Conservation (phyloP, 352 stramenopile genomes). For the Globisporangium camurandrum region DNA sequence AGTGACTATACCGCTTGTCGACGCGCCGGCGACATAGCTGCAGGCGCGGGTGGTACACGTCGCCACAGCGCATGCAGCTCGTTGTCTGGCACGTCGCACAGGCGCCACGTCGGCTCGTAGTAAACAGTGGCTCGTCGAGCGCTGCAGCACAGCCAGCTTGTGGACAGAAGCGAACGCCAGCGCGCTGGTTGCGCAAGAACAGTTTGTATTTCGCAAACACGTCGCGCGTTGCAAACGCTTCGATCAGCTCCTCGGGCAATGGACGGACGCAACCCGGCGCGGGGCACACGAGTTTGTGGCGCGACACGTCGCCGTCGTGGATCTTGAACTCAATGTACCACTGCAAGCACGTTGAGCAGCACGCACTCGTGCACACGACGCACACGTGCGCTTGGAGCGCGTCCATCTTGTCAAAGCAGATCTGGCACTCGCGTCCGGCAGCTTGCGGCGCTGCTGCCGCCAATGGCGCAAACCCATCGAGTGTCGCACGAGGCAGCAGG, state of each 20-base stretch:
- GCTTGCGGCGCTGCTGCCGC: conserved; percentile 16
- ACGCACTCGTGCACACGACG: conserved; percentile 27
- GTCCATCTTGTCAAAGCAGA: conserved; percentile 67
- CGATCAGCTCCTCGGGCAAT: conserved; percentile 41
- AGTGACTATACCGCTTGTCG: conserved; percentile 58
- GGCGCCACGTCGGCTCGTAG: conserved; percentile 28
- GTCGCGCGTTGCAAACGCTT: conserved; percentile 36
- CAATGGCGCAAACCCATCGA: conserved; percentile 19
- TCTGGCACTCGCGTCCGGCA: conserved; percentile 65
- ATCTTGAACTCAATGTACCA: conserved; percentile 79
- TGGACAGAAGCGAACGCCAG: conserved; percentile 67
- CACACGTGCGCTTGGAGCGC: conserved; percentile 38
- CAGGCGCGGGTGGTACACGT: conserved; percentile 43
- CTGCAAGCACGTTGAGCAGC: conserved; percentile 54
- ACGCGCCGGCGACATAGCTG: conserved; percentile 58
- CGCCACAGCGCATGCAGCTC: conserved; percentile 65
- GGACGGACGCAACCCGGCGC: conserved; percentile 43
- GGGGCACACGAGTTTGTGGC: conserved; percentile 66
- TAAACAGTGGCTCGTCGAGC: conserved; percentile 50
- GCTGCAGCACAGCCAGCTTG: conserved; percentile 49
- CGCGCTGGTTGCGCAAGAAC: conserved; percentile 57
- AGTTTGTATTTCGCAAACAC: conserved; percentile 57
- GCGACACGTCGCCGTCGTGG: conserved; percentile 62
- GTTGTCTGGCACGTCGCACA: conserved; percentile 39
- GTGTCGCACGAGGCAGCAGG: no score